phyloP scores from a whole-genome alignment of 2,329 filamentous ascomycete genomes.

The Aspergillus sp. region DNA sequence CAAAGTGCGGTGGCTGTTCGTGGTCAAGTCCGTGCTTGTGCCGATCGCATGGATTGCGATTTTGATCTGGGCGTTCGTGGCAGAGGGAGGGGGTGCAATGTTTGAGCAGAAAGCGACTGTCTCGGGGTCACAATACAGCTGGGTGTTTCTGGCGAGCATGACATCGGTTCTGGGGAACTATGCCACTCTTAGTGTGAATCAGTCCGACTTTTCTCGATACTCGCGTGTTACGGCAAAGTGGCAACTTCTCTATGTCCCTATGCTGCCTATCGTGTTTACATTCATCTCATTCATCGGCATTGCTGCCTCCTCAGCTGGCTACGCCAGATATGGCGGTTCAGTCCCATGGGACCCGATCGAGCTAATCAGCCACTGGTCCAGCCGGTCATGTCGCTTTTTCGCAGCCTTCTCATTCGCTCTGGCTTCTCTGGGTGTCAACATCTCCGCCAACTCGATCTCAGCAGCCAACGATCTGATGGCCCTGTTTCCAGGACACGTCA shows the following conservation, averaged over 20 bases:
- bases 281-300: conserved; percentile 55
- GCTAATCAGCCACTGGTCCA: conserved; percentile 42
- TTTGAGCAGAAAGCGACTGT: conserved; percentile 51
- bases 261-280: conserved; percentile 56
- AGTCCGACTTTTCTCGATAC: conserved; percentile 60
- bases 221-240: conserved; percentile 51
- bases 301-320: conserved; percentile 42
- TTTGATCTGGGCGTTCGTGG: conserved; percentile 63
- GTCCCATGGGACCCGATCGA: conserved; percentile 50
- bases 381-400: conserved; percentile 50
- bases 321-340: conserved; percentile 35
- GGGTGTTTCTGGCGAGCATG: conserved; percentile 55
- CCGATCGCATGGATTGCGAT: conserved; percentile 64
- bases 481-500: conserved; percentile 56
- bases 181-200: conserved; percentile 55
- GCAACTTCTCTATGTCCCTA: conserved; percentile 54
- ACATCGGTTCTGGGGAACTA: conserved; percentile 55
- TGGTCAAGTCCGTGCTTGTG: conserved; percentile 46
- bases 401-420: conserved; percentile 56
- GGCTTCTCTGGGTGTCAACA: conserved; percentile 58
- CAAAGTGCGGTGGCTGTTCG: conserved; percentile 41
- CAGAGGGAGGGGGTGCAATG: conserved; percentile 54
- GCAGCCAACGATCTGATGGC: conserved; percentile 59
- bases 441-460: conserved; percentile 55
- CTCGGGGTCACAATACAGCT: conserved; percentile 54